Evolutionary conservation across 2,329 filamentous ascomycete genomes (phyloP), one percentile per base, ranked within the genome.

Genomic region (Botrytis porri): DNA sequence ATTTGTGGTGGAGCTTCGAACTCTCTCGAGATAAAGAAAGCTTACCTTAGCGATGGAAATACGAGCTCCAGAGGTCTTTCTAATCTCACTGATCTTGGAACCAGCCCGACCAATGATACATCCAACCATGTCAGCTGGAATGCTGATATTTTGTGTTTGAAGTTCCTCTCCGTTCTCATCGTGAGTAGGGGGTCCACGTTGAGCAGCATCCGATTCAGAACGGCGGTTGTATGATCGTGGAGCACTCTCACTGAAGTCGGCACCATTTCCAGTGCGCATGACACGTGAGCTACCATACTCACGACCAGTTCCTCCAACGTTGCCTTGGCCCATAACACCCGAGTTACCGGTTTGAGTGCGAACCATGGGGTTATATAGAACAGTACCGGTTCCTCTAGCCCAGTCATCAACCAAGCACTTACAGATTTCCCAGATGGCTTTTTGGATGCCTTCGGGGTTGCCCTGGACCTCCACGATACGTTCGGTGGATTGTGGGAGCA

Each of bases 71-170:
- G 96, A 99, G 75, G 92, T 95, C 87, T 97, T 97, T 83, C 96
- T 93, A 80, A 99, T 99, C 85, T 99, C 96, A 83, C 94, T 98
- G 81, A 99, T 99, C 89, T 99, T 99, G 86, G 89, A 95, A 77
- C 96, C 96, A 71, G 88, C 94, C 77, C 95, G 92, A 77, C 96
- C 96, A 82, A 99, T 99, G 85, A 99, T 99, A 85, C 96, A 99
- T 78, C 96, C 96, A 82, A 99, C 96, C 96, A 99, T 99, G 85
- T 99, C 96, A 65, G 96, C 95, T 39, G 96, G 96, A 80, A 99
- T 99, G 86, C 94, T 98, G 84, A 99, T 99, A 85, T 99, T 99
- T 82, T 99, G 96, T 1, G 96, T 99, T 83, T 98, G 95, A 75
- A 98, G 93, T 83, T 98, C 95, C 82, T 98, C 96, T 75, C 96